These are phyloP conservation scores for Coprinopsis strossmayeri DNA, from an alignment of 768 basidiomycete species.

Conservation along the genomic window DNA sequence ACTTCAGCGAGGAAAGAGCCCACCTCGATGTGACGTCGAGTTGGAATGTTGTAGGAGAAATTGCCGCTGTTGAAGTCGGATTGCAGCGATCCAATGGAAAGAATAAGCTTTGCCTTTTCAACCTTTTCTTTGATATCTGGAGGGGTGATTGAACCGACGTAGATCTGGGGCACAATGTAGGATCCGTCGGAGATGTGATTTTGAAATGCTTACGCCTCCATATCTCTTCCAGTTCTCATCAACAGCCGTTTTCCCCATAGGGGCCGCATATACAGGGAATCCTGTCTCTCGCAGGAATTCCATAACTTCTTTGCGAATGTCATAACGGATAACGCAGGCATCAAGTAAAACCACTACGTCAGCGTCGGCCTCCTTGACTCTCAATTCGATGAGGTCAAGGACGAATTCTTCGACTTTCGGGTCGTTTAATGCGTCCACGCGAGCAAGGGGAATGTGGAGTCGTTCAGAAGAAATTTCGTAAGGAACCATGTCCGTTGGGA, in stretches of 20 bases:
- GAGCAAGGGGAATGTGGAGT: conserved; percentile 53
- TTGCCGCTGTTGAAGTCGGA: conserved; percentile 88
- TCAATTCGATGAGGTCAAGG: conserved; percentile 62
- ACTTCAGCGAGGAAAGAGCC: neutral
- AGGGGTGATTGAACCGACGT: conserved; percentile 64
- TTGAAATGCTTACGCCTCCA: conserved; percentile 57
- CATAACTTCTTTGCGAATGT: conserved; percentile 52
- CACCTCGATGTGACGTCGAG: conserved; percentile 58
- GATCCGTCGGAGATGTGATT: neutral
- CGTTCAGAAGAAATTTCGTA: conserved; percentile 58
- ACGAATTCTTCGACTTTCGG: conserved; percentile 59
- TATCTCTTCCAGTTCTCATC: conserved; percentile 66
- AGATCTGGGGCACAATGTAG: conserved; percentile 41
- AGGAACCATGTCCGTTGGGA: conserved; percentile 80
- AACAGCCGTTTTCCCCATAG: conserved; percentile 80
- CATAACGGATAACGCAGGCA: conserved; percentile 73
- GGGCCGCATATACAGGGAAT: conserved; percentile 68
- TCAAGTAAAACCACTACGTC: conserved; percentile 76
- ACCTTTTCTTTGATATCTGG: conserved; percentile 65
- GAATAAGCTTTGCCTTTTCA: conserved; percentile 66
- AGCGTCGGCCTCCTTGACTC: conserved; percentile 55
- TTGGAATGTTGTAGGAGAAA: conserved; percentile 70
- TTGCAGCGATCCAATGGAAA: conserved; percentile 66
- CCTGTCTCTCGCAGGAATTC: conserved; percentile 59
- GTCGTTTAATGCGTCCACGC: conserved; percentile 45